These are phyloP conservation scores for Hansenula sp. DNA, from an alignment of 1,139 yeast genomes.

Conservation along the genomic window DNA sequence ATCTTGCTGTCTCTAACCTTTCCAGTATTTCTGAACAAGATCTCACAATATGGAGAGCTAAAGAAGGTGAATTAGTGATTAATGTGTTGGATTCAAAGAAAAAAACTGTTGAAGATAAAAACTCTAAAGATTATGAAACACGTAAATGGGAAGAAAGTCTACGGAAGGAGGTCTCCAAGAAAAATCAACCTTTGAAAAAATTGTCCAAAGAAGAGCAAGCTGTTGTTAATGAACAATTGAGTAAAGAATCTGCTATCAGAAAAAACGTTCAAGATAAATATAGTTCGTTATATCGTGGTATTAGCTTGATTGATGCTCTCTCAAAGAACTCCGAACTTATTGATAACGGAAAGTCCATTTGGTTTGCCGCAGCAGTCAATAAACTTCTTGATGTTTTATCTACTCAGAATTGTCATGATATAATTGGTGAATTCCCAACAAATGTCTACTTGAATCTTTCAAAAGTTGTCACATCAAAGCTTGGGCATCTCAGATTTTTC, in stretches of 20 bases:
- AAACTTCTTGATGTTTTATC: conserved; percentile 39
- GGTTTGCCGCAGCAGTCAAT: conserved; percentile 68
- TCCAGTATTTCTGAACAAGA: conserved; percentile 36
- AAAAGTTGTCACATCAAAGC: conserved; percentile 37
- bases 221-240: conserved; percentile 55
- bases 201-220: conserved; percentile 73
- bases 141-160: conserved; percentile 87
- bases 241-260: conserved; percentile 56
- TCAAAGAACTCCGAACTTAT: conserved; percentile 45
- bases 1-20: conserved; percentile 31
- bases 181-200: conserved; percentile 43
- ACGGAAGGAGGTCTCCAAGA: conserved; percentile 65
- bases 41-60: conserved; percentile 60
- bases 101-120: conserved; percentile 41
- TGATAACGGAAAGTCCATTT: conserved; percentile 62
- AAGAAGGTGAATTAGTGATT: conserved; percentile 66
- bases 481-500: conserved; percentile 46
- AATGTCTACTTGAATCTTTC: conserved; percentile 43
- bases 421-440: conserved; percentile 36
- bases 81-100: conserved; percentile 50
- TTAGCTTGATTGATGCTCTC: conserved; percentile 50
- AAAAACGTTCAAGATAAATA: conserved; percentile 35
- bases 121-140: conserved; percentile 79
- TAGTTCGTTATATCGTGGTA: conserved; percentile 40
- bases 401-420: conserved; percentile 29